Conservation (phyloP, 805 yeast species). For the Starmera pachycereana region DNA sequence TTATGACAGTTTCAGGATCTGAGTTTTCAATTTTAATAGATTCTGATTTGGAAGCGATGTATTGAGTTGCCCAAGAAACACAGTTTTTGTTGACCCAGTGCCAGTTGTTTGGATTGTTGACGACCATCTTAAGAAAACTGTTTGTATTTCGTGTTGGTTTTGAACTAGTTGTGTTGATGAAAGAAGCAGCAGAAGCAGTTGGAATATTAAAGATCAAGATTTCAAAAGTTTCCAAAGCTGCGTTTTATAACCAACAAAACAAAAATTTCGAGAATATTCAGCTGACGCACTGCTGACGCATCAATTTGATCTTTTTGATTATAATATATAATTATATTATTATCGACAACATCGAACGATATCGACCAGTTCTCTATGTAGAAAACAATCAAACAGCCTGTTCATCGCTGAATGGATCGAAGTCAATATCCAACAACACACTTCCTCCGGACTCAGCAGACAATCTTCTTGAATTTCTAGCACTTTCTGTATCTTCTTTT, state of each 20-base stretch:
- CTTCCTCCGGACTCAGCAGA: slow-evolving; percentile 11
- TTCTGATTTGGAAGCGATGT: slow-evolving; percentile 31
- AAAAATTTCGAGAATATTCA: no score
- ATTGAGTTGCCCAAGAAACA: slow-evolving; percentile 49
- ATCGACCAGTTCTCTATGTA: no score
- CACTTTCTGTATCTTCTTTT: slow-evolving; percentile 2
- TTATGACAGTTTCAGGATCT: slow-evolving; percentile 22
- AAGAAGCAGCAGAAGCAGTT: no score
- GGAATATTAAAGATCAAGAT: no score
- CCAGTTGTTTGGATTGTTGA: slow-evolving; percentile 68
- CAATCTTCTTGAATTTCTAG: neutral
- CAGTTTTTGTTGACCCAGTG: slow-evolving; percentile 69
- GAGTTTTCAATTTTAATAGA: slow-evolving; percentile 14
- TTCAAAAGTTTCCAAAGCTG: no score
- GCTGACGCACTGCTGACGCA: no score
- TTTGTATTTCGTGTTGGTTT: neutral
- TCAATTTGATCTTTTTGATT: neutral
- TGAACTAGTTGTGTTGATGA: no score
- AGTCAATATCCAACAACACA: slow-evolving; percentile 16
- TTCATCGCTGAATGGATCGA: slow-evolving; percentile 6
- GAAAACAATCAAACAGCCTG: slow-evolving; percentile 10
- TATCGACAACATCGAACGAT: no score
- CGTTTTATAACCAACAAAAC: neutral
- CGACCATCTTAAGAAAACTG: slow-evolving; percentile 35
- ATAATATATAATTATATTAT: no score